Conservation (phyloP, 2,329 filamentous ascomycete species). For the Aspergillus intermedius region DNA sequence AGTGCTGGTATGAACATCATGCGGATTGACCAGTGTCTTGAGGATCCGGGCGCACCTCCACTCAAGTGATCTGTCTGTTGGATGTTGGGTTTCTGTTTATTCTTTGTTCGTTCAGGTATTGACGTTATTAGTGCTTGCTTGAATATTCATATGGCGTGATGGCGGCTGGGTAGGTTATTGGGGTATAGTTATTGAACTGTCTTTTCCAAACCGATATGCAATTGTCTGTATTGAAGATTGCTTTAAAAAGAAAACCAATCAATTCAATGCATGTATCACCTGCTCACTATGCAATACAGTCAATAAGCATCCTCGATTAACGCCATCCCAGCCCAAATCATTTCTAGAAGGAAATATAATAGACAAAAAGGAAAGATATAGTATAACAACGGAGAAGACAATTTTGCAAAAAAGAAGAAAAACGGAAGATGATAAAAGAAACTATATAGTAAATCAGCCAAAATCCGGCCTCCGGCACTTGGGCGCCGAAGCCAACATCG, state of each 20-base stretch:
- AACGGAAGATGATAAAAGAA: constrained; percentile 1
- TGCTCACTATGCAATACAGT: constrained; percentile 1
- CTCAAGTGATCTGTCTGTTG: not conserved
- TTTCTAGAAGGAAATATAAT: not conserved
- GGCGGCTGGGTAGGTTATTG: no score
- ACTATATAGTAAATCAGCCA: constrained; percentile 10
- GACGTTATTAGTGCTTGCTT: not conserved
- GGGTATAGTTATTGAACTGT: no score
- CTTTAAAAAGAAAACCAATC: not conserved
- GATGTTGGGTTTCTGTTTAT: not conserved
- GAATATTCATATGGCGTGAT: no score
- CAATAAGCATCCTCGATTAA: not conserved
- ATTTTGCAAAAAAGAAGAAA: not conserved
- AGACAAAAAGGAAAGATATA: constrained; percentile 2
- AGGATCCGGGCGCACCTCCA: constrained; percentile 43
- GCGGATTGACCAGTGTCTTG: constrained; percentile 61
- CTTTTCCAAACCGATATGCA: no score
- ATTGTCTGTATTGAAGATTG: not conserved
- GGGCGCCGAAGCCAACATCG: constrained; percentile 22
- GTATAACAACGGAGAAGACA: not conserved
- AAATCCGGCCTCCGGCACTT: constrained; percentile 22
- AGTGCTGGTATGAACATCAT: constrained; percentile 58
- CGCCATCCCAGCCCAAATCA: not conserved
- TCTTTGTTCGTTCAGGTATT: not conserved
- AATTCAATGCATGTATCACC: not conserved